Conservation (phyloP, 192 early-diverging fungal species). For the Oehlia diaphana region DNA sequence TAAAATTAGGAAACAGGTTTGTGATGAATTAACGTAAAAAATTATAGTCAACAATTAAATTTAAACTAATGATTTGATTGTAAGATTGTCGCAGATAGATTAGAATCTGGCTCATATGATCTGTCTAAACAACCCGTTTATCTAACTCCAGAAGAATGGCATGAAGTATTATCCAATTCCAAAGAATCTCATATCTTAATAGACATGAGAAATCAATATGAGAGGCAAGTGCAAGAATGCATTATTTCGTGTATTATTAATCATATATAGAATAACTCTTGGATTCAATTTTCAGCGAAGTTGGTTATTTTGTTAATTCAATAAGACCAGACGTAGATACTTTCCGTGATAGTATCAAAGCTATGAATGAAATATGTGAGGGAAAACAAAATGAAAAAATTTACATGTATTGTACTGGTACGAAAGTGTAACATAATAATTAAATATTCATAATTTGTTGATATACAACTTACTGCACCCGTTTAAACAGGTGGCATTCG, state of each 20-base stretch:
- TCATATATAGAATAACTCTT: neutral
- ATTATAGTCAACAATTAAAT: neutral
- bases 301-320: slow-evolving; percentile 72
- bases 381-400: slow-evolving; percentile 59
- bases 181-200: slow-evolving; percentile 55
- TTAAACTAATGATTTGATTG: neutral
- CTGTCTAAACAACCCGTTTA: slow-evolving; percentile 65
- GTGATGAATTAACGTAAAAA: slow-evolving; percentile 10
- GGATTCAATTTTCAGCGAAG: slow-evolving; percentile 38
- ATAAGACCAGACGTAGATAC: slow-evolving; percentile 72
- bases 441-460: neutral
- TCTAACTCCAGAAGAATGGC: slow-evolving; percentile 68
- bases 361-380: slow-evolving; percentile 61
- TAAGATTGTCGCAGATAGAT: slow-evolving; percentile 62
- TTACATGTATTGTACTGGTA: slow-evolving; percentile 77
- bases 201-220: slow-evolving; percentile 83
- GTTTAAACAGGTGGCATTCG: slow-evolving; percentile 65
- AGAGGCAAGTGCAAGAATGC: slow-evolving; percentile 46
- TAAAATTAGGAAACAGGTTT: slow-evolving; percentile 59
- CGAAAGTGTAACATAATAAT: neutral
- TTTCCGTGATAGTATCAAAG: slow-evolving; percentile 66
- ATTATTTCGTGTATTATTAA: neutral
- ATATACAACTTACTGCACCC: neutral
- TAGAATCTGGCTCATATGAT: slow-evolving; percentile 51
- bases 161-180: slow-evolving; percentile 49